Base-by-base conservation (phyloP, 176 grass and related monocot species). In the Hordeum marinum region DNA sequence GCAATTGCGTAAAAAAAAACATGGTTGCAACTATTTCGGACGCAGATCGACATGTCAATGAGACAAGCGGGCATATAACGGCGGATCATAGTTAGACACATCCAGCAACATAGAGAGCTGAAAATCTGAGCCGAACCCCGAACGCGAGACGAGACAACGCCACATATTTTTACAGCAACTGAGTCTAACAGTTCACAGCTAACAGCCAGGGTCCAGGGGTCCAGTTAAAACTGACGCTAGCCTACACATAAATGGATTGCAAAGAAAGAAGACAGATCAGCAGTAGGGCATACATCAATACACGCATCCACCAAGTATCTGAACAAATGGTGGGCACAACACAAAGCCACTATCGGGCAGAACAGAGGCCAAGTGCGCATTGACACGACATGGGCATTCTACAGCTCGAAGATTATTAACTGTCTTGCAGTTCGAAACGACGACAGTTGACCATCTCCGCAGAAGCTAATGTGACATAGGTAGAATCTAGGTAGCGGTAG, bases 101-200 rank as follows among this genome's bases (percentile, higher is more conserved):
- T 27, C n/a, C 31, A 41, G 42, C 63, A 2, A n/a, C 67, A 13
- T 26, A 54, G 0, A 20, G 2, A 7, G 29, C 29, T 4, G 14
- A 35, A 75, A 58, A 13, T 3, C 42, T 74, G 37, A 52, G 70
- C 31, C 36, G 8, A 71, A 77, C 18, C 62, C 31, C 36, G 8
- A 71, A 77, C 18, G 72, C 18, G 37, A 57, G 11, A 63, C 39
- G 37, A 43, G 77, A 26, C 64, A 72, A 90, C 43, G 81, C 79
- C 65, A 18, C 45, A 34, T 55, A 42, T 26, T 78, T 54, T 54
- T 78, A 82, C 64, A 86, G 14, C 64, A 43, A 43, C 14, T 6
- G 14, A 25, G 63, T 57, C 55, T 57, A 12, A 41, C 31, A 76
- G 48, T 12, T 64, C 72, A 9, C 37, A 50, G 13, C 42, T 43